phyloP scores from a whole-genome alignment of 2,329 filamentous ascomycete species.

The Bipolaris zeicola region DNA sequence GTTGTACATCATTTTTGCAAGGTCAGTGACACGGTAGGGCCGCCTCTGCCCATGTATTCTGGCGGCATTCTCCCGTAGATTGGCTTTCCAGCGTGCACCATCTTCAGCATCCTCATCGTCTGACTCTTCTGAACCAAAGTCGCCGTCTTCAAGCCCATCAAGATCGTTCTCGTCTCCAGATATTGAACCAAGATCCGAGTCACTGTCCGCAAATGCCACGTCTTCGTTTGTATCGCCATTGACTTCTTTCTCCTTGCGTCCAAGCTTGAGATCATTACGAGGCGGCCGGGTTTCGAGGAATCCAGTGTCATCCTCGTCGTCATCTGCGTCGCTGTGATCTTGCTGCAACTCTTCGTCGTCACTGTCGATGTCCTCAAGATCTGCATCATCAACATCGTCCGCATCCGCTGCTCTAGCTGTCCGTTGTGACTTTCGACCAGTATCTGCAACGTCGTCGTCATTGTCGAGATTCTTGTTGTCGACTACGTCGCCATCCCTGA shows the following conservation, averaged over 20 bases:
- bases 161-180: conserved; percentile 61
- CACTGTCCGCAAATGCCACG: conserved; percentile 90
- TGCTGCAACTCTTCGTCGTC: conserved; percentile 61
- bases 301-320: conserved; percentile 59
- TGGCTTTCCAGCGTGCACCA: conserved; percentile 84
- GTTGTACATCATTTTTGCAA: conserved; percentile 90
- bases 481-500: conserved; percentile 75
- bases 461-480: conserved; percentile 55
- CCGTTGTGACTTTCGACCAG: conserved; percentile 60
- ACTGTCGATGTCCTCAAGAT: conserved; percentile 54
- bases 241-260: conserved; percentile 36
- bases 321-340: conserved; percentile 54
- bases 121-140: conserved; percentile 60
- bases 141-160: conserved; percentile 50
- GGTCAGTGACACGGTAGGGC: conserved; percentile 77
- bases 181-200: conserved; percentile 92
- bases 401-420: conserved; percentile 55
- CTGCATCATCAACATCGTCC: conserved; percentile 59
- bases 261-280: conserved; percentile 42
- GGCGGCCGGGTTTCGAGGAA: conserved; percentile 49
- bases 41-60: conserved; percentile 71
- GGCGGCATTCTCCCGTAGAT: conserved; percentile 76
- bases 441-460: conserved; percentile 63
- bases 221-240: conserved; percentile 62
- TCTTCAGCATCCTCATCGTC: conserved; percentile 69